Conservation (phyloP, 1,284 basidiomycete species). For the Microbotryum silenes-acaulis region DNA sequence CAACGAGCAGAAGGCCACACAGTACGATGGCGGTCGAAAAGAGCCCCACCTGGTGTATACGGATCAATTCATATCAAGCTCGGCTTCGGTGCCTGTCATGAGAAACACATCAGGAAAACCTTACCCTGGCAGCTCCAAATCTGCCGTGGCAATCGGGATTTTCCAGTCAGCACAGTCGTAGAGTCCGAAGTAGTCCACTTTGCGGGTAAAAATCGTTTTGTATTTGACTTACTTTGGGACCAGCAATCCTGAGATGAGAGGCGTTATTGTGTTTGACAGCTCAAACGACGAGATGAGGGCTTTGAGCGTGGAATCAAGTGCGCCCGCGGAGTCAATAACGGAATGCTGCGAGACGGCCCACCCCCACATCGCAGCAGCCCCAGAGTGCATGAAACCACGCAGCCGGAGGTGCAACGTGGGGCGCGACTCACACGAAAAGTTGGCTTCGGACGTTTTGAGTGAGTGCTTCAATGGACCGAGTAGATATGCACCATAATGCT, state of each 20-base stretch:
- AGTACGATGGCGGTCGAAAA: constrained; percentile 18
- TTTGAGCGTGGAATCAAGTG: neutral
- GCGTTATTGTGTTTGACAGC: constrained; percentile 25
- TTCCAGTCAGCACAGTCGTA: neutral
- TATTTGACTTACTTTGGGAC: constrained; percentile 8
- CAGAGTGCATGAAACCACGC: too few species aligned
- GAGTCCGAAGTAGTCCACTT: too few species aligned
- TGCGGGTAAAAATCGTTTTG: too few species aligned
- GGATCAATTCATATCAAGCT: too few species aligned
- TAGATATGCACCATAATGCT: constrained; percentile 17
- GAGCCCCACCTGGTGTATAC: constrained; percentile 5
- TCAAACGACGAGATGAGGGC: constrained; percentile 19
- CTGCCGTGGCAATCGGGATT: neutral
- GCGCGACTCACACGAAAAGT: constrained; percentile 10
- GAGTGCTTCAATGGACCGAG: constrained; percentile 22
- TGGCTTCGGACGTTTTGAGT: constrained; percentile 10
- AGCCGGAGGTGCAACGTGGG: neutral
- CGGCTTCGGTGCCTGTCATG: too few species aligned
- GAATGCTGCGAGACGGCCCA: too few species aligned
- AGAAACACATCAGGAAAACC: too few species aligned
- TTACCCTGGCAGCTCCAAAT: constrained; percentile 13
- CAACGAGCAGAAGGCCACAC: constrained; percentile 16
- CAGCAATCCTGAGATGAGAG: constrained; percentile 14
- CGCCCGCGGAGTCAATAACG: neutral
- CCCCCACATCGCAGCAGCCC: too few species aligned